Evolutionary conservation across 148 eudicot genomes (phyloP).

Genomic region (Suaeda aralocaspica): DNA sequence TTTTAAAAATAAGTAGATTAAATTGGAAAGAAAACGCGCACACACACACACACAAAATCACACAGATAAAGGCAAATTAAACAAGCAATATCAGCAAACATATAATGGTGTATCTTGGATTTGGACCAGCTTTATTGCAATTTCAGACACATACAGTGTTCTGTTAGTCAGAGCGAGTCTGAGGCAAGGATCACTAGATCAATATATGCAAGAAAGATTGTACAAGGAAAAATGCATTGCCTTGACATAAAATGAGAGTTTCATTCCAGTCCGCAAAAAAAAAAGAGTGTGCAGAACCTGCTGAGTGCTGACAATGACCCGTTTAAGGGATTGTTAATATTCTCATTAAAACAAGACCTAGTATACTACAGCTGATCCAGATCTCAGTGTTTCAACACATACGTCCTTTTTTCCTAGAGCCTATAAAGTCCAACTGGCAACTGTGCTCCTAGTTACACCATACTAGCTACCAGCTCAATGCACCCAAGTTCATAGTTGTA

Average conservation of each 20-base stretch:
- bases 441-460: no score
- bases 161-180: neutral
- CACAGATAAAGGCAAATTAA: neutral
- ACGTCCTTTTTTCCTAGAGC: no score
- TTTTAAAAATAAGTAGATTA: neutral
- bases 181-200: neutral
- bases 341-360: neutral
- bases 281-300: neutral
- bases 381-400: no score
- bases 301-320: neutral
- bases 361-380: no score
- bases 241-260: neutral
- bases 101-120: neutral
- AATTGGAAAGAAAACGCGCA: no score
- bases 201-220: no score
- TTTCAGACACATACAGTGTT: neutral
- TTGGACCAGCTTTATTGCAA: neutral
- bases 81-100: neutral
- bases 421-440: no score
- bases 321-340: neutral
- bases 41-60: no score
- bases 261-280: neutral
- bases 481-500: no score
- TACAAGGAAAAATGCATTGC: neutral
- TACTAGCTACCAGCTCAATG: no score